A percentile compares a stretch with the other conserved stretches of the same genome.
Evolutionary conservation across 495 filamentous ascomycete species (phyloP).

Genomic region (Penicillium dipodomyicola): DNA sequence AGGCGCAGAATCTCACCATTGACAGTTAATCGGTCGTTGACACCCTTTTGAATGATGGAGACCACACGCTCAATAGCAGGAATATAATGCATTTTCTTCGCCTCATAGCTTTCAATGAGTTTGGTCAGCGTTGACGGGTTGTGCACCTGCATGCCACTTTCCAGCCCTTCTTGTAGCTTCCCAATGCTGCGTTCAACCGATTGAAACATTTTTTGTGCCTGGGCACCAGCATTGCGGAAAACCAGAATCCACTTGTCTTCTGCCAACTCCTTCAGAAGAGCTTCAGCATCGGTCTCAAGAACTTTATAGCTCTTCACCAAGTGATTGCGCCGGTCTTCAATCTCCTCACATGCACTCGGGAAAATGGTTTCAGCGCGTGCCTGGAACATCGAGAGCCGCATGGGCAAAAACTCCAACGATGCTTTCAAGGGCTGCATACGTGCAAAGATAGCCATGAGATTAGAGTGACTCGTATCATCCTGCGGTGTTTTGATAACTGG

Average conservation of each 20-base stretch:
- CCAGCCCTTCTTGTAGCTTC: conserved; percentile 78
- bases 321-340: conserved; percentile 64
- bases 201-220: conserved; percentile 92
- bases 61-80: conserved; percentile 91
- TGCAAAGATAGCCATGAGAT: conserved; percentile 82
- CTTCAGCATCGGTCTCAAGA: conserved; percentile 83
- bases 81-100: conserved; percentile 91
- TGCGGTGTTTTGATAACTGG: conserved; percentile 58
- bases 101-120: conserved; percentile 89
- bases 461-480: conserved; percentile 74
- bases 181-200: conserved; percentile 80
- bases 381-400: conserved; percentile 85
- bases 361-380: conserved; percentile 70
- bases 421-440: conserved; percentile 91
- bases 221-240: conserved; percentile 87
- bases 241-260: conserved; percentile 95
- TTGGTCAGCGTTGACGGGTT: conserved; percentile 65
- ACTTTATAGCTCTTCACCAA: conserved; percentile 79
- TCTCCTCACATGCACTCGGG: conserved; percentile 84
- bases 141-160: conserved; percentile 66
- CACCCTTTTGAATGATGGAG: conserved; percentile 86
- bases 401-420: conserved; percentile 94
- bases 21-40: conserved; percentile 85
- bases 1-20: conserved; percentile 90
- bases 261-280: conserved; percentile 79